Conservation (phyloP, 495 filamentous ascomycete species). For the Lasiosphaeria miniovina region DNA sequence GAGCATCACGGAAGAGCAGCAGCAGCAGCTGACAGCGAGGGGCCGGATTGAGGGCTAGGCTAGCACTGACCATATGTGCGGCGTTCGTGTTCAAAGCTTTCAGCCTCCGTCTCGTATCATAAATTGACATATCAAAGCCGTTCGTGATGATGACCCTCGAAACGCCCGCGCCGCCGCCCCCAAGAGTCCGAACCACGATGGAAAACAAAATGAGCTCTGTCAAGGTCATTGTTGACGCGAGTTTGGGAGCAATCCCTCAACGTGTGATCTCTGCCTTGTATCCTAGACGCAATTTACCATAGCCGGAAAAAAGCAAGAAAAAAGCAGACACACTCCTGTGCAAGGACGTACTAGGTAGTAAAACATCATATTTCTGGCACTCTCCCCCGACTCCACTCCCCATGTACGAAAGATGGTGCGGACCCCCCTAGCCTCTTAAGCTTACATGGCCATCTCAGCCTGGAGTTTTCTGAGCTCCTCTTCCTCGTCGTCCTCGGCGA, state of each 20-base stretch:
- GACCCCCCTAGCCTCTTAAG: background rate
- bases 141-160: constrained; percentile 10
- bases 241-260: too few relatives aligned
- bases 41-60: too few relatives aligned
- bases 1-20: background rate
- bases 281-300: background rate
- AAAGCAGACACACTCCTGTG: background rate
- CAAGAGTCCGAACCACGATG: constrained; percentile 9
- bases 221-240: too few relatives aligned
- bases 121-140: constrained; percentile 19
- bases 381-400: background rate
- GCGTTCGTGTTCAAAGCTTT: background rate
- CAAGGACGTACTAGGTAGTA: background rate
- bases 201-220: too few relatives aligned
- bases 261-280: background rate
- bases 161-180: constrained; percentile 27
- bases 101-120: background rate
- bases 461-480: constrained; percentile 90
- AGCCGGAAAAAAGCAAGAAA: background rate
- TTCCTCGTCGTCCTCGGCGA: constrained; percentile 90
- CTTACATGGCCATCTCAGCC: constrained; percentile 95
- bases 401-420: background rate
- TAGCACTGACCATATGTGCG: background rate
- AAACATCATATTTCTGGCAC: background rate
- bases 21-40: background rate